phyloP scores from a whole-genome alignment of 169 alveolate species.

The Eimeria tenella region DNA sequence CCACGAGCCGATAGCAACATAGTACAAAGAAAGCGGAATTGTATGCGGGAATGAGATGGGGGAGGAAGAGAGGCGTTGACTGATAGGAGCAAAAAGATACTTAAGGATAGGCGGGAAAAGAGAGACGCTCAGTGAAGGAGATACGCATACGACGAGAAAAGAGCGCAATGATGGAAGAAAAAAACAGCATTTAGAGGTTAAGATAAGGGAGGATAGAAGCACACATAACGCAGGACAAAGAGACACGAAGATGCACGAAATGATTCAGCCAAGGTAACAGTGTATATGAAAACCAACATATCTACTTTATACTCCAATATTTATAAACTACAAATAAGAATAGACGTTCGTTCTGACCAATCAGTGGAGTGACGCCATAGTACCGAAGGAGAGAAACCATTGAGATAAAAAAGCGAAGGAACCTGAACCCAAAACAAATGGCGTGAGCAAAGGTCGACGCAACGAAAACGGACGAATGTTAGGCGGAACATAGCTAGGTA shows the following conservation, averaged over 20 bases:
- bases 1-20: background rate
- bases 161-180: background rate
- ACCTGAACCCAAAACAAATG: constrained; percentile 23
- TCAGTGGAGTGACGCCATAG: constrained; percentile 72
- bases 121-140: background rate
- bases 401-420: constrained; percentile 74
- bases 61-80: no score
- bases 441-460: background rate
- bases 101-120: background rate
- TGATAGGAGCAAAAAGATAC: background rate
- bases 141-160: background rate
- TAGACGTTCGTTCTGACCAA: constrained; percentile 55
- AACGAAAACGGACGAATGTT: background rate
- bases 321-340: background rate
- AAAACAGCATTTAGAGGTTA: background rate
- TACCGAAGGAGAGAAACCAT: constrained; percentile 75
- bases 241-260: background rate
- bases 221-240: background rate
- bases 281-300: no score
- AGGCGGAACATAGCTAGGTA: no score
- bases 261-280: background rate
- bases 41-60: no score
- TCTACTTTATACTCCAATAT: no score
- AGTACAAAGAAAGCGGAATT: background rate
- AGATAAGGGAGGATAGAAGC: background rate